Conservation (phyloP, 495 filamentous ascomycete genomes). For the Acidiella bohemica region DNA sequence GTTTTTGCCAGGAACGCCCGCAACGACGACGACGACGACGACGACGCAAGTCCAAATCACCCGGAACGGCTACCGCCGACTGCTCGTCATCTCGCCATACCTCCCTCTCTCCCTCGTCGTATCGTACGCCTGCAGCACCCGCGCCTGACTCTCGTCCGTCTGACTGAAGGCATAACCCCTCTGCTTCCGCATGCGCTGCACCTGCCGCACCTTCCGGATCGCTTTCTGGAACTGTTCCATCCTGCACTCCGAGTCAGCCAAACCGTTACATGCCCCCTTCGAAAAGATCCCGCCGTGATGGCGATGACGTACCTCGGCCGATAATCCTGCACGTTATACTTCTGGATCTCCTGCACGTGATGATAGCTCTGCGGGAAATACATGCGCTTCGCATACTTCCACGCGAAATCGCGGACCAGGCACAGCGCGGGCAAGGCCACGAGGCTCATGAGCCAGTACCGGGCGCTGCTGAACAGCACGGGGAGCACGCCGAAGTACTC, state of each 20-base stretch:
- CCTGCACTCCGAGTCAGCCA: no score
- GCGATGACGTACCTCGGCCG: conserved; percentile 52
- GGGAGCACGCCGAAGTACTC: conserved; percentile 81
- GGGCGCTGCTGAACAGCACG: conserved; percentile 61
- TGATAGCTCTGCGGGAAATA: conserved; percentile 93
- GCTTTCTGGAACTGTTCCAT: conserved; percentile 99
- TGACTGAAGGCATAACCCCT: conserved; percentile 97
- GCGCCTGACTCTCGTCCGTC: conserved; percentile 86
- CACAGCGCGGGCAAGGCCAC: conserved; percentile 70
- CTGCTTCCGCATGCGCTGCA: conserved; percentile 98
- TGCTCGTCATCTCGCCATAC: conserved; percentile 91
- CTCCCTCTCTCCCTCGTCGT: conserved; percentile 82
- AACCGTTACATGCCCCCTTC: no score
- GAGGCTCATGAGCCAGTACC: conserved; percentile 81
- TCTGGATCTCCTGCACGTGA: conserved; percentile 99
- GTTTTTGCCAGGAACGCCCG: no score
- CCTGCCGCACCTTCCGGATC: conserved; percentile 94
- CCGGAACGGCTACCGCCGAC: conserved; percentile 10
- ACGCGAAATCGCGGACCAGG: conserved; percentile 75
- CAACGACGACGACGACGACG: no score
- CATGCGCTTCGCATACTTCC: conserved; percentile 79
- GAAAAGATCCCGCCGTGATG: conserved; percentile 3
- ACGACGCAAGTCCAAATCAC: no score
- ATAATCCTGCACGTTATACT: conserved; percentile 99
- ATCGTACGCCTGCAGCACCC: conserved; percentile 92